phyloP scores from a whole-genome alignment of 176 grass and related monocot genomes.

The Oryza officinalis region DNA sequence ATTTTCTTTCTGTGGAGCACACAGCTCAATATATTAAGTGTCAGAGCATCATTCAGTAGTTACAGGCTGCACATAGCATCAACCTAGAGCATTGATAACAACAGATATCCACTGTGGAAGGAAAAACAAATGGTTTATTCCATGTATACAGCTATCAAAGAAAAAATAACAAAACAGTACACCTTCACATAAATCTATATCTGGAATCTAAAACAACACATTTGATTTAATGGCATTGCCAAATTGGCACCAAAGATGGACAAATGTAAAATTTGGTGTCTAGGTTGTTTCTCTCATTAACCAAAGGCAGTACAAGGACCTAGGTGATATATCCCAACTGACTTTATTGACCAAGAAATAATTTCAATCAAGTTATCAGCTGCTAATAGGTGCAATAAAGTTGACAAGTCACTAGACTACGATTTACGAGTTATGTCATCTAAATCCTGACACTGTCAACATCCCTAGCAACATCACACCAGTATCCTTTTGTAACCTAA shows the following conservation, averaged over 20 bases:
- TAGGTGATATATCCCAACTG: not conserved
- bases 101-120: not conserved
- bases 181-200: not conserved
- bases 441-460: not conserved
- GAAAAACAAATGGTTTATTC: not conserved
- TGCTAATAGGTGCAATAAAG: not conserved
- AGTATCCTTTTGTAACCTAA: slow-evolving; percentile 19
- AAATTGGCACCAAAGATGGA: slow-evolving; percentile 8
- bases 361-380: not conserved
- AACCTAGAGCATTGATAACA: slow-evolving; percentile 2
- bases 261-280: not conserved
- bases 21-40: not conserved
- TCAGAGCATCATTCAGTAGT: not conserved
- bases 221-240: slow-evolving; percentile 6
- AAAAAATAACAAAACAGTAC: not conserved
- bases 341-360: not conserved
- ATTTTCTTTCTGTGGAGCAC: not conserved
- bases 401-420: not conserved
- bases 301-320: not conserved
- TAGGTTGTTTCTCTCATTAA: not conserved
- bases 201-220: not conserved
- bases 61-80: slow-evolving; percentile 3
- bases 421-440: not conserved
- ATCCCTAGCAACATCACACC: not conserved
- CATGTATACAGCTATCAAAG: not conserved